A percentile compares a stretch with the other conserved stretches of the same genome.
These are phyloP conservation scores for Volvox carteri DNA, from an alignment of 163 green algal species.

Conservation along the genomic window DNA sequence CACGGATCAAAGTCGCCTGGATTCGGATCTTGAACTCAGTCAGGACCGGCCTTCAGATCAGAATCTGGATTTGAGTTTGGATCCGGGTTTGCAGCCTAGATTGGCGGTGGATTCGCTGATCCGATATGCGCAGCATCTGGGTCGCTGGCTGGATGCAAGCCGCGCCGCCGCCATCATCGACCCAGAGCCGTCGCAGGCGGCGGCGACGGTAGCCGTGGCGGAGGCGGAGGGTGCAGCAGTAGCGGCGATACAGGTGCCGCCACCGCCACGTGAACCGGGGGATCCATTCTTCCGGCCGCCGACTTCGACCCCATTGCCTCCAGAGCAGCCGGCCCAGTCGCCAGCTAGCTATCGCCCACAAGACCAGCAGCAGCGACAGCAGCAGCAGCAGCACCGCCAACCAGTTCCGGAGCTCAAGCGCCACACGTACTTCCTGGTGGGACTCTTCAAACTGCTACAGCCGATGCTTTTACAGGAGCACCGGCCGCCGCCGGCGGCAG, in stretches of 20 bases:
- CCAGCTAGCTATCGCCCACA: too few species aligned
- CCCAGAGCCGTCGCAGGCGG: background rate
- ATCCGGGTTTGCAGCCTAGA: background rate
- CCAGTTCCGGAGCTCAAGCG: background rate
- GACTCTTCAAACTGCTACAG: background rate
- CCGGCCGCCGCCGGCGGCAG: background rate
- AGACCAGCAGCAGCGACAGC: background rate
- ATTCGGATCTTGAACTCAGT: too few species aligned
- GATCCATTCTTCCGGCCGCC: background rate
- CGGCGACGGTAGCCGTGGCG: background rate
- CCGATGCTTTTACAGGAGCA: background rate
- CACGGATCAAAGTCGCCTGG: too few species aligned
- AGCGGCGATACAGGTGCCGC: background rate
- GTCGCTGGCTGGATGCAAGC: constrained; percentile 14
- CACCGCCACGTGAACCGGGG: background rate
- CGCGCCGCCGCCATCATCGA: background rate
- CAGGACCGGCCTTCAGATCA: too few species aligned
- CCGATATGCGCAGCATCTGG: constrained; percentile 38
- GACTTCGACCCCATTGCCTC: background rate
- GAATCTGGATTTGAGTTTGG: background rate
- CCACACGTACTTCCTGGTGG: background rate
- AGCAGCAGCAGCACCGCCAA: background rate
- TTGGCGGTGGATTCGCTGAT: background rate
- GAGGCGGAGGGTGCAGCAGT: background rate
- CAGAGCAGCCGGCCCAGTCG: background rate